Evolutionary conservation across 352 stramenopile genomes (phyloP).

Genomic region (Globisporangium apiculatum): DNA sequence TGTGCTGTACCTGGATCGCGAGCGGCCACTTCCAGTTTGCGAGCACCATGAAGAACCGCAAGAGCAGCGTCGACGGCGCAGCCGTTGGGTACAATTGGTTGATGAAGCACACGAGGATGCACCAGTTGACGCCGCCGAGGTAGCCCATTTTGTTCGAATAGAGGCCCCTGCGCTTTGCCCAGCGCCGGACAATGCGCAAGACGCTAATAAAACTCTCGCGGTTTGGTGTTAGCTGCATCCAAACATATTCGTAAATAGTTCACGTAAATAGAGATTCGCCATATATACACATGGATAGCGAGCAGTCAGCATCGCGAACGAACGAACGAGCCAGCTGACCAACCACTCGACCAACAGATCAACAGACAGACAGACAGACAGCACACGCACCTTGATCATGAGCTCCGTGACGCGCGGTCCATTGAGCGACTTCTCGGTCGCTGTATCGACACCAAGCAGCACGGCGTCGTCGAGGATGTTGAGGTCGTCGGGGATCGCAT

Average conservation of each 20-base stretch:
- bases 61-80: constrained; percentile 71
- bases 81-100: constrained; percentile 88
- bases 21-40: constrained; percentile 89
- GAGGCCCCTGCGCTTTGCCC: constrained; percentile 90
- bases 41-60: constrained; percentile 89
- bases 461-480: constrained; percentile 90
- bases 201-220: constrained; percentile 85
- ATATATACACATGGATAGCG: neutral
- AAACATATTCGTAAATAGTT: constrained; percentile 1
- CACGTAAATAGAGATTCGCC: neutral
- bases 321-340: no score
- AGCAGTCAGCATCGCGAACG: no score
- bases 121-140: constrained; percentile 98
- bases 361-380: no score
- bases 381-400: constrained; percentile 71
- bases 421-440: constrained; percentile 88
- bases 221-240: constrained; percentile 62
- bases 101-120: constrained; percentile 97
- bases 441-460: constrained; percentile 78
- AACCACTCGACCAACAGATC: no score
- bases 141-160: constrained; percentile 99
- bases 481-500: constrained; percentile 84
- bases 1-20: constrained; percentile 69
- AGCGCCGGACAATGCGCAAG: constrained; percentile 81
- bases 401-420: constrained; percentile 88